These are phyloP conservation scores for Talaromyces verruculosus DNA, from an alignment of 2,329 filamentous ascomycete species.

Conservation along the genomic window DNA sequence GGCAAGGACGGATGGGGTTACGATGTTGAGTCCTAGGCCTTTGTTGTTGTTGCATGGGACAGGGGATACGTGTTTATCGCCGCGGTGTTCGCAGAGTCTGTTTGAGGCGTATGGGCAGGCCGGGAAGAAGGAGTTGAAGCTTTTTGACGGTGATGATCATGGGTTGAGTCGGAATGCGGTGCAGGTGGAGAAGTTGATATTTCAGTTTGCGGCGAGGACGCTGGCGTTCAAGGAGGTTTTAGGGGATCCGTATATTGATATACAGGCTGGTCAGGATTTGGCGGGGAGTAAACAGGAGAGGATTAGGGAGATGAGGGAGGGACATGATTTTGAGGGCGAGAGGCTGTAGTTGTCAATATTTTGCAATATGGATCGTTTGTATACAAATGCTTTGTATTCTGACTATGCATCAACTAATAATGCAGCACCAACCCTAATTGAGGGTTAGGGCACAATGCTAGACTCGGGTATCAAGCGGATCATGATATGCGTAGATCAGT, in stretches of 20 bases:
- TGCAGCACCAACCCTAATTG: not conserved
- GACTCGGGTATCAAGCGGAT: not conserved
- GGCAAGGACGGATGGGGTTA: conserved; percentile 37
- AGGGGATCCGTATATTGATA: conserved; percentile 18
- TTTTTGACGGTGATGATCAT: conserved; percentile 47
- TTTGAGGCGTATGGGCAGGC: conserved; percentile 38
- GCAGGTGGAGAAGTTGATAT: conserved; percentile 42
- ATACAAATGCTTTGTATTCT: not conserved
- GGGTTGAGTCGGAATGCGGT: conserved; percentile 40
- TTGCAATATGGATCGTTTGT: not conserved
- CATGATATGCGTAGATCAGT: no score
- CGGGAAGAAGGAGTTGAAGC: conserved; percentile 36
- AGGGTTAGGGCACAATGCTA: not conserved
- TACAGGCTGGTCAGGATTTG: conserved; percentile 27
- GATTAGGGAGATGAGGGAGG: conserved; percentile 35
- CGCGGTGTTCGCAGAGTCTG: conserved; percentile 37
- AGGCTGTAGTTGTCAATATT: conserved; percentile 26
- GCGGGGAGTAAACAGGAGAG: conserved; percentile 27
- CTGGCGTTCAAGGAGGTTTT: conserved; percentile 32
- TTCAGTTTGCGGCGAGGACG: conserved; percentile 40
- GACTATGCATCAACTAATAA: not conserved
- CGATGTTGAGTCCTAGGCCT: conserved; percentile 35
- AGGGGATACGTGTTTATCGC: conserved; percentile 37
- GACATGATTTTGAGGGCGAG: conserved; percentile 41
- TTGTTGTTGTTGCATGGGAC: conserved; percentile 44